Evolutionary conservation across 2,329 filamentous ascomycete species (phyloP).

Genomic region (Paecilomyces formosus): DNA sequence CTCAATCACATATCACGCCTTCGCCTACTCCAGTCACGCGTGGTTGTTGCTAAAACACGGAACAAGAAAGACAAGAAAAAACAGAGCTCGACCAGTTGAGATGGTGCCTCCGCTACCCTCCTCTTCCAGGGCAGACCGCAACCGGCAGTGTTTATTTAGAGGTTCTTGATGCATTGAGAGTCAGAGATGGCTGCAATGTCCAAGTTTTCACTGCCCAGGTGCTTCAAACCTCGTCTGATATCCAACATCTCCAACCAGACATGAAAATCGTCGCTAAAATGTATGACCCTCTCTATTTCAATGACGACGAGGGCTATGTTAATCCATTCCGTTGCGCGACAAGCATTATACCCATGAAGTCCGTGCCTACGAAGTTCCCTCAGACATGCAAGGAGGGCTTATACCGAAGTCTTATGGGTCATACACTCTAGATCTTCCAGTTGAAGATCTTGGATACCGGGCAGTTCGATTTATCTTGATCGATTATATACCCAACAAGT

Average conservation of each 20-base stretch:
- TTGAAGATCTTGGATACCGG: conserved; percentile 5
- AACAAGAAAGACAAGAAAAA: conserved; percentile 10
- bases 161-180: conserved; percentile 9
- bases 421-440: conserved; percentile 13
- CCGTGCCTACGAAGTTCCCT: conserved; percentile 9
- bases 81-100: conserved; percentile 7
- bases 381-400: conserved; percentile 11
- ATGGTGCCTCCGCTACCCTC: conserved; percentile 11
- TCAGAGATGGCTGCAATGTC: conserved; percentile 10
- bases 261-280: conserved; percentile 14
- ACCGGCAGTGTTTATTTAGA: conserved; percentile 9
- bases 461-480: conserved; percentile 15
- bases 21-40: conserved; percentile 9
- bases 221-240: conserved; percentile 2
- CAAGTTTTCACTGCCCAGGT: conserved; percentile 13
- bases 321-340: conserved; percentile 17
- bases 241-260: conserved; percentile 2
- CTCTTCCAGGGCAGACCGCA: conserved; percentile 8
- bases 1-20: conserved; percentile 9
- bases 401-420: conserved; percentile 17
- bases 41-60: conserved; percentile 6
- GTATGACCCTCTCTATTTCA: conserved; percentile 17
- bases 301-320: conserved; percentile 12
- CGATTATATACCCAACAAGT: conserved; percentile 11
- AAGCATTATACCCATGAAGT: conserved; percentile 17